These are phyloP conservation scores for Vinca minor DNA, from an alignment of 257 asterid species.

Conservation along the genomic window DNA sequence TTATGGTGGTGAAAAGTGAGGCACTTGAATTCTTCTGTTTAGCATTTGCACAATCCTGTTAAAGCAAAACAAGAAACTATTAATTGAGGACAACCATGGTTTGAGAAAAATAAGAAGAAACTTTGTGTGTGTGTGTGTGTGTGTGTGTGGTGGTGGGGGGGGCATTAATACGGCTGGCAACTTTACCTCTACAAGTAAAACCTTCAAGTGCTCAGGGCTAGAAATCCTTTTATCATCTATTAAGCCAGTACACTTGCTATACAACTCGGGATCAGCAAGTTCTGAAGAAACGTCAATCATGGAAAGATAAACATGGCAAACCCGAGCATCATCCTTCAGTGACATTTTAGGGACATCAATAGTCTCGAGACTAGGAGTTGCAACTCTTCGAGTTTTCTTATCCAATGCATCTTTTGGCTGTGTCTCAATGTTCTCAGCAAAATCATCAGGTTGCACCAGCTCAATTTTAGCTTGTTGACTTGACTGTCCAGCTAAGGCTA, in stretches of 20 bases:
- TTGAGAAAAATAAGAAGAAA: conserved; percentile 8
- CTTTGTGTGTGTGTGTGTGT: too few species aligned
- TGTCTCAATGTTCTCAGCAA: conserved; percentile 37
- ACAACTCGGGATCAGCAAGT: conserved; percentile 69
- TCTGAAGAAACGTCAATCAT: conserved; percentile 81
- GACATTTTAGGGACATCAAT: conserved; percentile 23
- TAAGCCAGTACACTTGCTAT: conserved; percentile 46
- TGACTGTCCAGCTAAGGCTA: conserved; percentile 33
- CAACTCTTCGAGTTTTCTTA: conserved; percentile 35
- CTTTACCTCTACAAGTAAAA: conserved; percentile 62
- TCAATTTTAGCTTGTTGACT: conserved; percentile 40
- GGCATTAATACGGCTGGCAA: too few species aligned
- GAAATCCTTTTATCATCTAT: conserved; percentile 28
- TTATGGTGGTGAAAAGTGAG: conserved; percentile 38
- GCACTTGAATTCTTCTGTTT: conserved; percentile 21
- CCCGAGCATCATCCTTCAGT: conserved; percentile 36
- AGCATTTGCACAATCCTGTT: conserved; percentile 43
- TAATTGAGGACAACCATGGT: too few species aligned
- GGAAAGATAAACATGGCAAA: conserved; percentile 51
- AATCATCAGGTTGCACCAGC: conserved; percentile 39
- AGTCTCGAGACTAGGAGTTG: conserved; percentile 27
- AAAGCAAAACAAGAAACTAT: conserved; percentile 8
- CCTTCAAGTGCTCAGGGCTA: conserved; percentile 36
- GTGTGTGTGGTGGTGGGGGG: too few species aligned
- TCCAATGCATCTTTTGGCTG: conserved; percentile 29